Evolutionary conservation across 148 eudicot genomes (phyloP), one percentile per base, ranked within the genome.

Genomic region (Silene conica): DNA sequence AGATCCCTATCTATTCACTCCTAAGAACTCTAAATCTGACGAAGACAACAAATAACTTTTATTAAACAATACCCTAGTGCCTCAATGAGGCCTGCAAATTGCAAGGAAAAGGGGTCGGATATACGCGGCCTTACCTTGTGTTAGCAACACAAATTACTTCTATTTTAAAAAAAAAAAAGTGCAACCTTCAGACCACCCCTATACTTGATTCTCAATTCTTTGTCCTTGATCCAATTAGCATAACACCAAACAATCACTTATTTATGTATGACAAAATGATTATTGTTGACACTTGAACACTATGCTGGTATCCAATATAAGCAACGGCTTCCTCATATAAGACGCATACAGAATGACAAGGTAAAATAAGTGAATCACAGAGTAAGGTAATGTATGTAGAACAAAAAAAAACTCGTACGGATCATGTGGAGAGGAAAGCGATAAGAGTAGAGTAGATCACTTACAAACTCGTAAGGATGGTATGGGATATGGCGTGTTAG

Each of bases 401-500:
- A n/a, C 16, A 23, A 60, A 10, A n/a, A n/a, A 23, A 38, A 38
- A 38, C 43, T 7, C 43, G 28, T 21, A 45, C 63, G 67, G 10
- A 25, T 14, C 0, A 58, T 4, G 3, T 38, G 8, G 12, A 25
- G 4, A 72, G 26, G 63, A 48, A 46, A 43, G 9, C 8, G 8
- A 61, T 23, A 73, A 70, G 43, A 73, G 23, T 11, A 67, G 25
- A 63, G 54, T 11, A 48, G 54, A 38, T 18, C 25, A 81, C 98
- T 18, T 82, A 93, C 98, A 56, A 74, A 63, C 76, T 90, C 96
- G 45, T 86, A 69, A 79, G 86, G 85, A 79, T 77, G 56, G 73
- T 93, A 93, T 12, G 98, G 98, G 75, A 93, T 81, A 61, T 82
- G 83, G 66, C 85, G 73, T 8, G 94, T 90, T 72, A 89, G 83